Base-by-base conservation (phyloP, 345 rosid genomes). In the Hypericum perforatum region DNA sequence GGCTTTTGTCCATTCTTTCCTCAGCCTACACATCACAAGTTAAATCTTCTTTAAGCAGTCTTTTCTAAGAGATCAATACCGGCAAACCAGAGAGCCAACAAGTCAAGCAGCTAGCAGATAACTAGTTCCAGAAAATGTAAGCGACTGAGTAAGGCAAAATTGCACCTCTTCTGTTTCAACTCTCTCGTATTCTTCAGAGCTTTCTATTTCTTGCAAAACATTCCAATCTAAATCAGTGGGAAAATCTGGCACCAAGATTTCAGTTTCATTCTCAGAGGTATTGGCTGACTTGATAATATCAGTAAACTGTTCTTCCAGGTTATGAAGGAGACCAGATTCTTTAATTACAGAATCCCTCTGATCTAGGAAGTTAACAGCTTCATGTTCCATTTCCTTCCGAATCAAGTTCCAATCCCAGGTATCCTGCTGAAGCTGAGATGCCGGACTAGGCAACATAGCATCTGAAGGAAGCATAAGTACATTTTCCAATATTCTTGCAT, bases 101-200 rank as follows among this genome's bases (percentile, higher is more conserved):
- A 22, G 32, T 1, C 32, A 22, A 22, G 32, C 32, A 22, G 32
- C 32, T 1, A 22, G 32, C 32, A 22, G 32, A 22, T 1, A 22
- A 22, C 32, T 22, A 22, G 32, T 22, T 54, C 41, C 16, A 11
- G 16, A 37, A 15, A 45, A 29, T 6, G 14, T 12, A 16, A 8
- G n/a, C 41, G 45, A 45, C 8, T 22, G 37, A 14, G 42, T 14
- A 53, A n/a, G 63, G 38, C 63, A 67, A 63, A 55, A 63, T 11
- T 67, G 67, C 74, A 94, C 99, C 97, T 94, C 91, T 70, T 79
- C 91, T 57, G 61, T 58, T 81, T 82, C 99, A 43, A 82, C 70
- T 57, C 74, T 82, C 73, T 94, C 94, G 58, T 73, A 69, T 64
- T 94, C 95, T 70, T 82, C 89, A 15, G 60, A 43, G 57, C 70